A percentile compares a stretch with the other conserved stretches of the same genome.
Evolutionary conservation across 768 basidiomycete genomes (phyloP).

Genomic region (Solioccasus polychromus): DNA sequence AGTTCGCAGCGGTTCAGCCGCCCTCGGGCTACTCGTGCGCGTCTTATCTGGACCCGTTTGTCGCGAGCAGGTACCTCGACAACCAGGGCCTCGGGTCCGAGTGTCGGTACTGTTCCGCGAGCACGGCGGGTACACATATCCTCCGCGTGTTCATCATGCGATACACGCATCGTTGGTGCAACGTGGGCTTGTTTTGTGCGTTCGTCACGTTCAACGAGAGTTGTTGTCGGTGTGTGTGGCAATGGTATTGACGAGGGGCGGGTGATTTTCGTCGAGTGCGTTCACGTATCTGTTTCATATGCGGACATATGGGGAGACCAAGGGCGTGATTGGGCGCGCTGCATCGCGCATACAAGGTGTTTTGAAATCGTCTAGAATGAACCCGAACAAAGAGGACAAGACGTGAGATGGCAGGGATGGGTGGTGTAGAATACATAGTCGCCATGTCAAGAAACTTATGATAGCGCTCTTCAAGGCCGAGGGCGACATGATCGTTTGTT

Average conservation of each 20-base stretch:
- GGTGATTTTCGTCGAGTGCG: slow-evolving; percentile 39
- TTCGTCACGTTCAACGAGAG: slow-evolving; percentile 45
- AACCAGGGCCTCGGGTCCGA: slow-evolving; percentile 35
- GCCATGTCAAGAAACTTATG: too few species aligned
- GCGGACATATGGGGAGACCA: slow-evolving; percentile 22
- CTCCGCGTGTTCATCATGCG: slow-evolving; percentile 51
- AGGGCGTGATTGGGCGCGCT: not conserved
- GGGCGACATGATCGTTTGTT: too few species aligned
- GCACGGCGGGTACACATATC: slow-evolving; percentile 58
- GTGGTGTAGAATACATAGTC: too few species aligned
- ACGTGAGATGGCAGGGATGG: not conserved
- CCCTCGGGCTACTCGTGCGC: slow-evolving; percentile 47
- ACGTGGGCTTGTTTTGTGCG: slow-evolving; percentile 45
- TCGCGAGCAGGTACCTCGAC: slow-evolving; percentile 43
- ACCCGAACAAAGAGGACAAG: not conserved
- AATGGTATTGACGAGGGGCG: too few species aligned
- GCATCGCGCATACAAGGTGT: not conserved
- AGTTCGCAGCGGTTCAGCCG: slow-evolving; percentile 55
- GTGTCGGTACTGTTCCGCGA: slow-evolving; percentile 55
- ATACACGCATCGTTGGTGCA: slow-evolving; percentile 49
- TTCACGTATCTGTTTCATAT: slow-evolving; percentile 61
- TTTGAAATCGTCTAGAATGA: not conserved
- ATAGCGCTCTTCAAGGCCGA: too few species aligned
- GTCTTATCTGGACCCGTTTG: slow-evolving; percentile 43
- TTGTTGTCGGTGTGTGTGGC: slow-evolving; percentile 22